Evolutionary conservation across 306 rosid species (phyloP).

Genomic region (Cercis canadensis): DNA sequence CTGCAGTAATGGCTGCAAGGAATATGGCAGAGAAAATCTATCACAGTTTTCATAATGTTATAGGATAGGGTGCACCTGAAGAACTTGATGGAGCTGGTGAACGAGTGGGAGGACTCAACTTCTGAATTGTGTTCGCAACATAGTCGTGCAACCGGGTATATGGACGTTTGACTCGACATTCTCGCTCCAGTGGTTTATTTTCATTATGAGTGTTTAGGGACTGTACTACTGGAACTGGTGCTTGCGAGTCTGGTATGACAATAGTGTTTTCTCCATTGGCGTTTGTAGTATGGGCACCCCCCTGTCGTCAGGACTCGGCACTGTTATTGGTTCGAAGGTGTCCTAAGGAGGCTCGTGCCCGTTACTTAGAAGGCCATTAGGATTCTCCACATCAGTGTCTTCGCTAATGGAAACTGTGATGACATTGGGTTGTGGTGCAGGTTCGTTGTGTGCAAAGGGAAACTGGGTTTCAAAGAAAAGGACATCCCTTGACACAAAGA

Average conservation of each 20-base stretch:
- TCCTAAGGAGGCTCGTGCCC: too few species aligned
- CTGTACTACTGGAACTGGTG: too few species aligned
- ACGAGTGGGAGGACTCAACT: neutral
- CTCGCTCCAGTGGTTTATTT: neutral
- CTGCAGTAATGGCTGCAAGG: neutral
- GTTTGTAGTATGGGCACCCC: too few species aligned
- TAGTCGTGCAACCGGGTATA: neutral
- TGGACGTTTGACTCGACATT: neutral
- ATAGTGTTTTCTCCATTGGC: too few species aligned
- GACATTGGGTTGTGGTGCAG: too few species aligned
- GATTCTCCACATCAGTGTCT: too few species aligned
- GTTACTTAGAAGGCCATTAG: too few species aligned
- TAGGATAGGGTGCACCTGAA: neutral
- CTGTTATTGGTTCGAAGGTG: too few species aligned
- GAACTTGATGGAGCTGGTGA: neutral
- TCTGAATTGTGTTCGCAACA: neutral
- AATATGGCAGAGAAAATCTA: neutral
- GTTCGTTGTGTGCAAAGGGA: neutral
- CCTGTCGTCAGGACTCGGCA: too few species aligned
- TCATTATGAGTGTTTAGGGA: neutral
- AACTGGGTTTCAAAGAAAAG: neutral
- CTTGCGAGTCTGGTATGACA: too few species aligned
- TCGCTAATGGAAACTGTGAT: too few species aligned
- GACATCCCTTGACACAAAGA: conserved; percentile 13
- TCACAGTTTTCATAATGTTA: neutral